Conservation (phyloP, 2,329 filamentous ascomycete species). For the Cercospora nicotianae region DNA sequence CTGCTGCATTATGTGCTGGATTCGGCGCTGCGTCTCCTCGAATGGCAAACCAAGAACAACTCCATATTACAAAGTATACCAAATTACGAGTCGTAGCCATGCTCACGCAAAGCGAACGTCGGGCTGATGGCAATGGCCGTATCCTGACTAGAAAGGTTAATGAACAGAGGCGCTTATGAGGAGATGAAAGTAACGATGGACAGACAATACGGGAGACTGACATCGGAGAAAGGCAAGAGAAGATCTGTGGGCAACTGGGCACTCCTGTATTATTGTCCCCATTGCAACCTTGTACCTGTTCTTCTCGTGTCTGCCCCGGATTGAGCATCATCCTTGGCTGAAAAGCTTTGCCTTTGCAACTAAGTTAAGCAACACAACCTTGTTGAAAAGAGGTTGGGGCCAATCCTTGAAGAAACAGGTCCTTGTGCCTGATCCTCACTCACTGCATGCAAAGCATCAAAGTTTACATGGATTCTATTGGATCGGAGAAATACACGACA, state of each 20-base stretch:
- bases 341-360: background rate
- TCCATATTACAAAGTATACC: constrained; percentile 1
- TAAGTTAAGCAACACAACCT: background rate
- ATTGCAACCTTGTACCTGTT: background rate
- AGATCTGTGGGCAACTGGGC: background rate
- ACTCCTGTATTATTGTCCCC: background rate
- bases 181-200: background rate
- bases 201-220: background rate
- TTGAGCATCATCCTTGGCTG: background rate
- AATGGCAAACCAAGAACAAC: background rate
- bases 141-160: background rate
- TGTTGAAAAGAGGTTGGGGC: background rate
- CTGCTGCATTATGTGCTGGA: constrained; percentile 7
- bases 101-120: background rate
- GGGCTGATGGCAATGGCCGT: background rate
- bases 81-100: background rate
- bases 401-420: background rate
- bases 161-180: background rate
- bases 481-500: background rate
- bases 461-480: background rate
- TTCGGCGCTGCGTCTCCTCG: background rate
- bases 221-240: background rate
- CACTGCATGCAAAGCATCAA: background rate
- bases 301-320: background rate
- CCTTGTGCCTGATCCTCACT: background rate